phyloP scores from a whole-genome alignment of 2,329 filamentous ascomycete genomes.

The Acrodontium crateriforme region DNA sequence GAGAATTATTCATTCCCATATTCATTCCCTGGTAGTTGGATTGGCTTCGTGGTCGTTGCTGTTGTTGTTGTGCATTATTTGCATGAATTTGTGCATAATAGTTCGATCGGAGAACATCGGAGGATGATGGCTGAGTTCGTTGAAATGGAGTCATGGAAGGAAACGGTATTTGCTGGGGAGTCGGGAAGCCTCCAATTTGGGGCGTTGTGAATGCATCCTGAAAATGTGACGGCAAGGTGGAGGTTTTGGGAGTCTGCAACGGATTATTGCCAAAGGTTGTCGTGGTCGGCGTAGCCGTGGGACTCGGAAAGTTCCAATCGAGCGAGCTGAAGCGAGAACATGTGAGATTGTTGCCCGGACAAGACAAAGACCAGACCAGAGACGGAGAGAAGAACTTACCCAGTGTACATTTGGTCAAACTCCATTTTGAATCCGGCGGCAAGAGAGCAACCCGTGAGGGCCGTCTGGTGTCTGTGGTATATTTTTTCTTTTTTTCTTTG shows the following conservation, averaged over 20 bases:
- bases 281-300: conserved; percentile 34
- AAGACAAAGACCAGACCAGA: conserved; percentile 4
- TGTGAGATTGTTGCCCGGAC: conserved; percentile 8
- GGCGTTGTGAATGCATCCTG: conserved; percentile 37
- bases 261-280: conserved; percentile 22
- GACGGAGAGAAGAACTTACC: conserved; percentile 7
- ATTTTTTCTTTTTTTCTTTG: no score
- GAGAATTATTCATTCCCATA: conserved; percentile 3
- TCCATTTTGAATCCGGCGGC: no score
- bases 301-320: conserved; percentile 38
- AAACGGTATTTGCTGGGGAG: conserved; percentile 17
- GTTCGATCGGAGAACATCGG: conserved; percentile 14
- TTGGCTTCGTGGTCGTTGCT: conserved; percentile 3
- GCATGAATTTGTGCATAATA: conserved; percentile 15
- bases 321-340: conserved; percentile 21
- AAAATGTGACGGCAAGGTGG: conserved; percentile 30
- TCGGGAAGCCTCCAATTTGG: conserved; percentile 28
- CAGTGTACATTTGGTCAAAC: conserved; percentile 12
- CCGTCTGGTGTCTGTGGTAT: no score
- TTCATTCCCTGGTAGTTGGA: conserved; percentile 1
- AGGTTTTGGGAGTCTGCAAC: conserved; percentile 29
- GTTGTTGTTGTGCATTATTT: no score
- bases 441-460: no score
- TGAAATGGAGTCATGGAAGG: conserved; percentile 16
- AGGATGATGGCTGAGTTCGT: conserved; percentile 11